phyloP scores from a whole-genome alignment of 2,329 filamentous ascomycete genomes.

The Penicillium sp. region DNA sequence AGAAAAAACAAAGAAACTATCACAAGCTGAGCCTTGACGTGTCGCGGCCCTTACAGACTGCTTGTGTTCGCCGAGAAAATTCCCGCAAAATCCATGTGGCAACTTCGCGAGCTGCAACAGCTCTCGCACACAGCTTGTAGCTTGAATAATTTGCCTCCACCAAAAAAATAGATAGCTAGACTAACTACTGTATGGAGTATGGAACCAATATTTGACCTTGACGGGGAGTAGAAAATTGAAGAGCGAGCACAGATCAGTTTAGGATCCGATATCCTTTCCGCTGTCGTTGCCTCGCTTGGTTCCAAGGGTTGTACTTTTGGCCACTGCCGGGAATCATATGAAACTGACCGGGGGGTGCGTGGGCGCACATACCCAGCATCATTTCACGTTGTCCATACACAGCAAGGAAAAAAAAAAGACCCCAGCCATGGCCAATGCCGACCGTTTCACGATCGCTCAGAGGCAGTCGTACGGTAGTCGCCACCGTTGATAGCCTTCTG shows the following conservation, averaged over 20 bases:
- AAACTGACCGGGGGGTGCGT: conserved; percentile 17
- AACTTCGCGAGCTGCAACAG: neutral
- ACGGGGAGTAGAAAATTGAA: neutral
- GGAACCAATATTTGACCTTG: neutral
- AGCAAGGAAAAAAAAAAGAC: neutral
- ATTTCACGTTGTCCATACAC: neutral
- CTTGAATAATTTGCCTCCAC: conserved; percentile 3
- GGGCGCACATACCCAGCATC: neutral
- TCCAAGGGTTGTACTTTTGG: conserved; percentile 23
- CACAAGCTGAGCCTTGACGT: conserved; percentile 1
- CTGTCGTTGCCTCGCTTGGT: conserved; percentile 1
- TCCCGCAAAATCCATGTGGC: conserved; percentile 5
- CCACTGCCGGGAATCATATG: conserved; percentile 20
- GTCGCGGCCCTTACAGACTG: neutral
- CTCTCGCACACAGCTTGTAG: neutral
- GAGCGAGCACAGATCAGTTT: neutral
- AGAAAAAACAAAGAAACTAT: conserved; percentile 6
- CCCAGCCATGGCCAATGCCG: conserved; percentile 20
- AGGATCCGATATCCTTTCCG: neutral
- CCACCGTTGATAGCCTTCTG: conserved; percentile 28
- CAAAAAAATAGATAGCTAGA: neutral
- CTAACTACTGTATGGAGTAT: neutral
- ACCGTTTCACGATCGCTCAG: conserved; percentile 27
- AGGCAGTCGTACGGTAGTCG: conserved; percentile 21
- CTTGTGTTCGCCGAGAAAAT: conserved; percentile 3